These are phyloP conservation scores for Leishmania aethiopica DNA, from an alignment of 208 protist genomes.

Conservation along the genomic window DNA sequence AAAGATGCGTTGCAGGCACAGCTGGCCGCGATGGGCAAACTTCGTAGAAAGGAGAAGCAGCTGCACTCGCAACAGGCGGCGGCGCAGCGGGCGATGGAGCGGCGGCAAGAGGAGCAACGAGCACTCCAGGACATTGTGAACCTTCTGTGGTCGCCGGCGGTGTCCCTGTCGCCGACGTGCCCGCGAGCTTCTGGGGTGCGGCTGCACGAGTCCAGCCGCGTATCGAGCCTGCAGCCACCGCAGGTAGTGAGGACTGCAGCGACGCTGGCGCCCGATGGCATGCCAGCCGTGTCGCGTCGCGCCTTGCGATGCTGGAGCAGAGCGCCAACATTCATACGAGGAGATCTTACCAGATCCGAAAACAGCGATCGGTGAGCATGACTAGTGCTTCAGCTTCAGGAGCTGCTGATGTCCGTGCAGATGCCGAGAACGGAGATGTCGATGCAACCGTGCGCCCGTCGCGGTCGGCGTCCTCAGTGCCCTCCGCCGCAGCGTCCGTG, in stretches of 20 bases:
- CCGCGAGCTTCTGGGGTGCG: not conserved
- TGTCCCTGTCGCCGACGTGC: not conserved
- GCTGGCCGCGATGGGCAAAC: constrained; percentile 10
- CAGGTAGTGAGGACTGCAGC: not conserved
- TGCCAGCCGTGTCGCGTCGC: not conserved
- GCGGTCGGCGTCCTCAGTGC: not conserved
- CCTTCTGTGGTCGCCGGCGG: constrained; percentile 11
- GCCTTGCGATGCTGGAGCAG: not conserved
- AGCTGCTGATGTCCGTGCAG: too few species aligned
- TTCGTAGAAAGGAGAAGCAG: constrained; percentile 15
- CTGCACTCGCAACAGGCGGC: constrained; percentile 3
- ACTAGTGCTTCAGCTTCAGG: not conserved
- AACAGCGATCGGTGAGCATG: not conserved
- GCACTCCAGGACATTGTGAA: constrained; percentile 8
- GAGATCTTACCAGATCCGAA: not conserved
- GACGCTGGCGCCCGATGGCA: too few species aligned
- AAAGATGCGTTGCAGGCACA: constrained; percentile 32
- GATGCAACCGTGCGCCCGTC: not conserved
- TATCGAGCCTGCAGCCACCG: not conserved
- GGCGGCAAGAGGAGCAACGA: constrained; percentile 2
- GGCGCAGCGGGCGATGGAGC: constrained; percentile 22
- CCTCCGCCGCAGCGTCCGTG: constrained; percentile 8
- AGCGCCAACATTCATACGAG: not conserved
- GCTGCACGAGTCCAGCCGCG: not conserved
- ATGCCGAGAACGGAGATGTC: not conserved